phyloP scores from a whole-genome alignment of 805 yeast species.

The Ogataea haglerorum region DNA sequence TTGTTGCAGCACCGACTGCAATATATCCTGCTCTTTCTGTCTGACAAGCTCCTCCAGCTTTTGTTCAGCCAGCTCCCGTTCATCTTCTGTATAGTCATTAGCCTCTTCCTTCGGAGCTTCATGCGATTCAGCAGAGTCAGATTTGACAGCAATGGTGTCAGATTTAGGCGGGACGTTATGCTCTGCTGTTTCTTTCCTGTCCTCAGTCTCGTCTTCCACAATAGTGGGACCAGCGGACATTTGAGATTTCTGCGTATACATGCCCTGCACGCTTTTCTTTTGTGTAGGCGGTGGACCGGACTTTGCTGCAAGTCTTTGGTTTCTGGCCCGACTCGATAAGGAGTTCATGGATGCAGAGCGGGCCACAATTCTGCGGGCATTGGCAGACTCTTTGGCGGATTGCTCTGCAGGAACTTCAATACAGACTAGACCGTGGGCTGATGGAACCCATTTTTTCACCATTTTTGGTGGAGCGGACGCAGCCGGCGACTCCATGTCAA shows the following conservation, averaged over 20 bases:
- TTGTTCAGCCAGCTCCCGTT: constrained; percentile 26
- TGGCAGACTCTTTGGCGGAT: constrained; percentile 10
- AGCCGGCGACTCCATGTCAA: constrained; percentile 9
- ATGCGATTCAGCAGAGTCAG: constrained; percentile 12
- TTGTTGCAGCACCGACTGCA: constrained; percentile 21
- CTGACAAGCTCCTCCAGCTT: constrained; percentile 27
- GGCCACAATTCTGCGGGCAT: constrained; percentile 15
- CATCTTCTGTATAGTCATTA: constrained; percentile 24
- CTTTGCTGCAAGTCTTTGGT: constrained; percentile 5
- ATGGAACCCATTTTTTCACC: constrained; percentile 69
- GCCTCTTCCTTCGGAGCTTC: constrained; percentile 7
- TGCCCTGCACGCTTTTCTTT: constrained; percentile 22
- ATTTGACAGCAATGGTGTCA: background rate
- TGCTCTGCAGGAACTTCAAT: constrained; percentile 60
- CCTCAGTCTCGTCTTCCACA: constrained; percentile 20
- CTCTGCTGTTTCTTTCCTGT: background rate
- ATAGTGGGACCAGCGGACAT: constrained; percentile 22
- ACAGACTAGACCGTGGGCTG: constrained; percentile 65
- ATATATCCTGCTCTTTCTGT: constrained; percentile 27
- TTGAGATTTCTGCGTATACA: constrained; percentile 20
- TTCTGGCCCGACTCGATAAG: constrained; percentile 15
- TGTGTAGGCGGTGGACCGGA: constrained; percentile 9
- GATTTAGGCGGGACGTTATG: background rate
- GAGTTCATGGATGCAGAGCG: constrained; percentile 26
- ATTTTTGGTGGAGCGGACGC: constrained; percentile 35